Percentiles rank a stretch among this genome's conserved stretches.
Evolutionary conservation across 2,329 filamentous ascomycete species (phyloP).

Genomic region (Trichoderma sp.): DNA sequence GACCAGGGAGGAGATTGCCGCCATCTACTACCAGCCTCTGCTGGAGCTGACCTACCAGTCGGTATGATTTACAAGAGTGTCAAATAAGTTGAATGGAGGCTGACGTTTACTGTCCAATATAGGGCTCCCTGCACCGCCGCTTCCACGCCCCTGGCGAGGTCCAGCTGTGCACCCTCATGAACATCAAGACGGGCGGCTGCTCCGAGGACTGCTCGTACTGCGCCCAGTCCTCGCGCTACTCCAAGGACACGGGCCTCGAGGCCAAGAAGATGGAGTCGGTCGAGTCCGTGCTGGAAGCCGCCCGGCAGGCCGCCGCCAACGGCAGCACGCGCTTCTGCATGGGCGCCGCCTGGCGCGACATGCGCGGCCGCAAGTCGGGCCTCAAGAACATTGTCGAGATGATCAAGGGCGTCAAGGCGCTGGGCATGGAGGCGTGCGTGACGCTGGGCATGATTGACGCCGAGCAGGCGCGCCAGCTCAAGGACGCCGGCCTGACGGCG

Average conservation of each 20-base stretch:
- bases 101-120: neutral
- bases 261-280: slow-evolving; percentile 79
- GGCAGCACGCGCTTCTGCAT: slow-evolving; percentile 93
- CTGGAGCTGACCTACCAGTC: slow-evolving; percentile 77
- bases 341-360: slow-evolving; percentile 92
- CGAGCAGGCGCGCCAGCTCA: slow-evolving; percentile 77
- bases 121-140: slow-evolving; percentile 78
- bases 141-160: slow-evolving; percentile 84
- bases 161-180: slow-evolving; percentile 93
- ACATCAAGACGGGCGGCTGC: slow-evolving; percentile 93
- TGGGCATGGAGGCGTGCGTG: slow-evolving; percentile 93
- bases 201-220: slow-evolving; percentile 94
- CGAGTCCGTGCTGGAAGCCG: slow-evolving; percentile 77
- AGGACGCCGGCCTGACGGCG: slow-evolving; percentile 80
- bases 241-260: slow-evolving; percentile 74
- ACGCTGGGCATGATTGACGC: slow-evolving; percentile 90
- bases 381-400: slow-evolving; percentile 84
- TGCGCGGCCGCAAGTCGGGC: slow-evolving; percentile 84
- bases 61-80: slow-evolving; percentile 48
- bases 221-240: slow-evolving; percentile 81
- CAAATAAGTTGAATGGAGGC: neutral
- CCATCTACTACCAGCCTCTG: slow-evolving; percentile 79
- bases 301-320: slow-evolving; percentile 75
- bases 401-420: slow-evolving; percentile 75
- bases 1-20: slow-evolving; percentile 78